Base-by-base conservation (phyloP, 106 monocot species). In the Ottelia alismoides region DNA sequence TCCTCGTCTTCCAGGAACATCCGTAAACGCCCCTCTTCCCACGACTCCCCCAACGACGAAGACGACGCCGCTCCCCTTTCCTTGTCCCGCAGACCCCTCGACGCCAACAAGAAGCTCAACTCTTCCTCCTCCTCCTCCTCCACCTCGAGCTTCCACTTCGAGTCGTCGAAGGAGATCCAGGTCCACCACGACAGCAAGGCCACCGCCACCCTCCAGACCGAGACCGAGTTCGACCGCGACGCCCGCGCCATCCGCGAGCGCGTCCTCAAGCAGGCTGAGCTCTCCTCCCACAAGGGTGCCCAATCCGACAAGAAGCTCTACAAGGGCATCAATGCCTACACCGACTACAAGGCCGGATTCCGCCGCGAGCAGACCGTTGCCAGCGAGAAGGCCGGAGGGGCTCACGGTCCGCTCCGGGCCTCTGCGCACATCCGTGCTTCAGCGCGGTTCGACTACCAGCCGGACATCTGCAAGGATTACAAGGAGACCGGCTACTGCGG, bases 401-500 rank as follows among this genome's bases (percentile, higher is more conserved):
- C 96, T 0, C 96, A 96, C 40, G 96, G 96, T 1, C 96, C 96
- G 3, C 78, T 96, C 11, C 71, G 96, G 16, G 85, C 96, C 0
- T 85, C 96, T 0, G 81, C 81, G 9, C 78, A 89, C 54, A 96
- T 96, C 20, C 63, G 96, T 21, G 22, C 69, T 1, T 84, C 96
- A 0, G 79, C 78, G 19, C 74, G 96, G 65, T 96, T 96, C 51
- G 96, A 96, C 27, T 96, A 89, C 74, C 96, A 96, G 76, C 96
- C 88, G 10, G 96, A 96, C 49, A 96, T 96, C 12, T 96, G 96
- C 30, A 96, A 96, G 79, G 96, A 96, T 56, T 96, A 96, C 59
- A 96, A 96, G 66, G 96, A 96, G 66, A 96, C 96, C 7, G 96
- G 96, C 26, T 96, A 96, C 48, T 96, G 96, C 28, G 96, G 96